phyloP scores from a whole-genome alignment of 768 basidiomycete genomes.

The Candolleomyces aberdarensis region DNA sequence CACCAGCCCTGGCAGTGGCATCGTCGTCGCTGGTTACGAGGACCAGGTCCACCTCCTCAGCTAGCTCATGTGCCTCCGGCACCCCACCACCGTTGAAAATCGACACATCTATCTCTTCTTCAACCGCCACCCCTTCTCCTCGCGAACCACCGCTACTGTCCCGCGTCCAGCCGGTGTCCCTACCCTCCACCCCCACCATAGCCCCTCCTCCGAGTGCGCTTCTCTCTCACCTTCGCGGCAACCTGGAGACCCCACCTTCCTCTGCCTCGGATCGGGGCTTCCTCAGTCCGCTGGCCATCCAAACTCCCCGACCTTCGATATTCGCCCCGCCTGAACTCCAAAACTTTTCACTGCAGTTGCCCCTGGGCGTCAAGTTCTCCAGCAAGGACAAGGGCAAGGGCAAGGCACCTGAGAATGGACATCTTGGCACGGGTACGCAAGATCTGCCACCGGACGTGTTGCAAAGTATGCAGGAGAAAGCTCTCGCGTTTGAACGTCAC shows the following conservation, averaged over 20 bases:
- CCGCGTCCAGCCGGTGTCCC: conserved; percentile 41
- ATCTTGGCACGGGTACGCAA: conserved; percentile 13
- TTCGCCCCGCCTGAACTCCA: conserved; percentile 13
- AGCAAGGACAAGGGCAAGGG: conserved; percentile 22
- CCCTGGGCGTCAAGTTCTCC: conserved; percentile 5
- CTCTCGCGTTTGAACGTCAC: conserved; percentile 39
- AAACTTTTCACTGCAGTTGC: conserved; percentile 25
- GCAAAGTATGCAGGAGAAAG: conserved; percentile 37
- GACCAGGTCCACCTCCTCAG: conserved; percentile 5
- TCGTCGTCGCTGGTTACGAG: conserved; percentile 4
- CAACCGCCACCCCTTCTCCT: conserved; percentile 20
- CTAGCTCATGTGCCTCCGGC: conserved; percentile 13
- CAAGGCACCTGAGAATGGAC: conserved; percentile 16
- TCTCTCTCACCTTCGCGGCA: conserved; percentile 28
- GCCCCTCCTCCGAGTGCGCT: conserved; percentile 28
- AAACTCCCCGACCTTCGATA: conserved; percentile 26
- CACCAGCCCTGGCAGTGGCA: conserved; percentile 3
- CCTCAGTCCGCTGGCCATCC: conserved; percentile 41
- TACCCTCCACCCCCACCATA: conserved; percentile 43
- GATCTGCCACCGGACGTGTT: conserved; percentile 29
- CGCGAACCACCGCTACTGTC: conserved; percentile 35
- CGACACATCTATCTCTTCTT: conserved; percentile 20
- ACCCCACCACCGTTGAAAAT: conserved; percentile 35
- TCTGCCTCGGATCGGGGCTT: conserved; percentile 24
- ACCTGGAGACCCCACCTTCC: conserved; percentile 17